Base-by-base conservation (phyloP, 306 rosid species). In the Inga laurina region DNA sequence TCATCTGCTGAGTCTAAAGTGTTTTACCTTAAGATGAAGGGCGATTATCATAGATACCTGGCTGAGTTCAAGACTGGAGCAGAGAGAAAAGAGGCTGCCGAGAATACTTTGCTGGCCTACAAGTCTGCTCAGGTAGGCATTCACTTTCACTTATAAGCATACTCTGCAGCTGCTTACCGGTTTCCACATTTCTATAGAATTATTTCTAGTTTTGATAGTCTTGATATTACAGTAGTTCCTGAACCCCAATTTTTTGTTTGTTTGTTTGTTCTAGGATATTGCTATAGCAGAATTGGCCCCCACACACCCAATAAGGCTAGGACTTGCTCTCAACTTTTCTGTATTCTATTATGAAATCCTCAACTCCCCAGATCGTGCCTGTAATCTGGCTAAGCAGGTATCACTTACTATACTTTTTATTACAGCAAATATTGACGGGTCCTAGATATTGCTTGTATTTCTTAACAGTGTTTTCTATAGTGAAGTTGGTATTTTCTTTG, bases 321-420 rank as follows among this genome's bases (percentile, higher is more conserved):
- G 98, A 70, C 98, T 95, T 81, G 97, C 98, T 13, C 98, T 95
- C 72, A 95, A 95, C 97, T 95, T 95, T 84, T 94, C 98, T 10
- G 98, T 94, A 76, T 94, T 93, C 85, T 94, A 94, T 75, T 94
- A 94, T 87, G 98, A 95, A 91, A 95, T 95, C 85, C 98, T 95
- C 54, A 95, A 89, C 88, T 95, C 98, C 49, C 98, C 98, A 10
- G 97, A 95, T 78, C 98, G 98, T 27, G 98, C 98, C 61, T 95
- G 97, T 90, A 95, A 91, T 89, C 93, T 95, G 67, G 98, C 98
- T 8, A 94, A 94, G 74, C 97, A 91, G 97, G 97, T 93, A 85
- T 19, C 35, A 21, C 71, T 51, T 4, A 52, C 70, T 32, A 62
- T 74, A 30, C 41, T 39, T 46, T 12, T 3, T 54, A 15, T 24